Base-by-base conservation (phyloP, 2,329 filamentous ascomycete genomes). In the Talaromyces piceae region DNA sequence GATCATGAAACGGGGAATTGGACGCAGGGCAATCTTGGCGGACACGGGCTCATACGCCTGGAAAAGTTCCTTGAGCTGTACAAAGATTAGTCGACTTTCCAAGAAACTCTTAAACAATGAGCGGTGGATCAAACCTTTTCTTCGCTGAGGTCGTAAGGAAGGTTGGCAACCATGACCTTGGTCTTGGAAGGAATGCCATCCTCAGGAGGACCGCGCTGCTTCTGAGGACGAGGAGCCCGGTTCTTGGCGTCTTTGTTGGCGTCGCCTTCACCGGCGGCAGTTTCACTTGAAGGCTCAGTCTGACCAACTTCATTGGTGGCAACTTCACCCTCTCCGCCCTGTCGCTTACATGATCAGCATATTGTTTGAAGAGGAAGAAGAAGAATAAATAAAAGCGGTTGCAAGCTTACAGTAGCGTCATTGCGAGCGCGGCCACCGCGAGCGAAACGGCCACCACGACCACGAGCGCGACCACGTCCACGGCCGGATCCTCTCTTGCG, bases 101-200 rank as follows among this genome's bases (percentile, higher is more conserved):
- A 60, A 71, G 66, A 51, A n/a, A n/a, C n/a, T 16, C 4, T 18
- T 12, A 45, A 26, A 20, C 16, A 23, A 23, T 48, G 13, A 49
- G 26, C n/a, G 39, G 33, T 4, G n/a, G 13, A 41, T 58, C 79
- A 60, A 75, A 95, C 91, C 84, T 91, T 94, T 67, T 97, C 91
- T 78, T 98, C 93, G 64, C 86, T 91, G 72, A 97, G 82, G 77
- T 98, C 91, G 69, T 98, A 98, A 49, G 93, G 93, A 57, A 98
- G 83, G 80, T 98, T 98, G 67, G 93, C 93, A 67, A 98, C 93
- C 93, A 98, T 98, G 76, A 98, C 89, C 87, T 98, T 98, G 74
- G 88, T 97, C 86, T 96, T 96, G 74, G 91, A 97, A 60, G 93
- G 86, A 67, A 98, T 88, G 62, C 93, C 93, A 70, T 98, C 91